Conservation (phyloP, 306 rosid species). For the Fragaria vesca region DNA sequence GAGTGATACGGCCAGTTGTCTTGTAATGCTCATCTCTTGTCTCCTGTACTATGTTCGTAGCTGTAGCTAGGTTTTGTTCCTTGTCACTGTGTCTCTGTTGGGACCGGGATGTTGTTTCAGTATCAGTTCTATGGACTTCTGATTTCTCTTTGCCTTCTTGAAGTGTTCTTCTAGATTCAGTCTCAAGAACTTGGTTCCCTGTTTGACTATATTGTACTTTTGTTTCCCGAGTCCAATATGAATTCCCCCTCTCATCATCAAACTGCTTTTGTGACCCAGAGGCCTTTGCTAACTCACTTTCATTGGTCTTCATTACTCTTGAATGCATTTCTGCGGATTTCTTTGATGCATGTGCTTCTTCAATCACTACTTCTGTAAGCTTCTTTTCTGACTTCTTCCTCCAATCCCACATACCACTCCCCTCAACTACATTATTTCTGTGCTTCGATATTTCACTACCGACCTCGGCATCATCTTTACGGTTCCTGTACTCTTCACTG, state of each 20-base stretch:
- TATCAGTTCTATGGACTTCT: conserved; percentile 32
- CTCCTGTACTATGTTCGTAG: conserved; percentile 37
- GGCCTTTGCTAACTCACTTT: conserved; percentile 37
- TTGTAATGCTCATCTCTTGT: conserved; percentile 30
- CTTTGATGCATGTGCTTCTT: conserved; percentile 39
- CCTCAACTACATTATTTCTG: conserved; percentile 32
- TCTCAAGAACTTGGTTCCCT: conserved; percentile 32
- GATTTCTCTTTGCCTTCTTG: conserved; percentile 33
- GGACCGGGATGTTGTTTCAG: conserved; percentile 32
- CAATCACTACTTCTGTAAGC: conserved; percentile 35
- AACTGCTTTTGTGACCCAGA: conserved; percentile 48
- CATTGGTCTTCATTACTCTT: conserved; percentile 35
- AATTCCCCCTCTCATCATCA: conserved; percentile 39
- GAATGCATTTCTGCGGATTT: conserved; percentile 41
- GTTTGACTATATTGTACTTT: conserved; percentile 40
- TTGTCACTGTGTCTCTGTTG: conserved; percentile 28
- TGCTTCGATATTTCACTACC: conserved; percentile 29
- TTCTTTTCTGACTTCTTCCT: conserved; percentile 72
- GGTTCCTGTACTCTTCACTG: conserved; percentile 38
- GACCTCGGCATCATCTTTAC: conserved; percentile 27
- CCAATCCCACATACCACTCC: conserved; percentile 46
- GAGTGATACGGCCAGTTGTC: conserved; percentile 26
- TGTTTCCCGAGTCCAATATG: conserved; percentile 37
- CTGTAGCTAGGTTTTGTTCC: conserved; percentile 39
- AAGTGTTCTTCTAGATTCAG: conserved; percentile 38